A percentile compares a stretch with the other conserved stretches of the same genome.
Conservation (phyloP, 352 stramenopile genomes). For the Globisporangium emineosum region DNA sequence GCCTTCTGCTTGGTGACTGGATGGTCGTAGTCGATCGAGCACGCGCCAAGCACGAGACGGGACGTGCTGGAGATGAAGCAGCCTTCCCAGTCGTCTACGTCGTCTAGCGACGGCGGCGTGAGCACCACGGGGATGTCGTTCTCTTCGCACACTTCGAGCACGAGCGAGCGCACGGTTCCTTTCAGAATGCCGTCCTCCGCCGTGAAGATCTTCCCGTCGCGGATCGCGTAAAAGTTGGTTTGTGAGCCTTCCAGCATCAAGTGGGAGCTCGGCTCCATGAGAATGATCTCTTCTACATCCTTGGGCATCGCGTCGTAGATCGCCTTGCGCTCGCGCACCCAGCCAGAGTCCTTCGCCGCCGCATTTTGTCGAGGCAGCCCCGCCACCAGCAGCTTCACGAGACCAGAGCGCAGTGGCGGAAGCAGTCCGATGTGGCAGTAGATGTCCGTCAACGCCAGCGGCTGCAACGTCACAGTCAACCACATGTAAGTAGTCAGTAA, state of each 20-base stretch:
- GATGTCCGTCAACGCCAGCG: constrained; percentile 40
- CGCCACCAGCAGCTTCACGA: constrained; percentile 72
- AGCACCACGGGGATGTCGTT: constrained; percentile 55
- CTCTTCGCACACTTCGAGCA: constrained; percentile 61
- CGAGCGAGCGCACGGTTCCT: constrained; percentile 67
- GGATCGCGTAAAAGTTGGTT: constrained; percentile 81
- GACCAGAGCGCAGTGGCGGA: constrained; percentile 44
- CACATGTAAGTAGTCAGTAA: not conserved
- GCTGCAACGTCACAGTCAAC: constrained; percentile 3
- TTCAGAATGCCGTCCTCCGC: constrained; percentile 73
- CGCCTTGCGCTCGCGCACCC: constrained; percentile 67
- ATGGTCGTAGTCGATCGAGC: constrained; percentile 49
- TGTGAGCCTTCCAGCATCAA: constrained; percentile 74
- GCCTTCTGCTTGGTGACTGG: constrained; percentile 24
- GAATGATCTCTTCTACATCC: constrained; percentile 79
- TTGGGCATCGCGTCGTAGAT: constrained; percentile 69
- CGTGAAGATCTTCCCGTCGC: constrained; percentile 52
- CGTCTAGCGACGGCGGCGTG: constrained; percentile 44
- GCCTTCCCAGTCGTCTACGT: constrained; percentile 59
- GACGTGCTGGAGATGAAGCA: constrained; percentile 87
- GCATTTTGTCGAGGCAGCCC: constrained; percentile 71
- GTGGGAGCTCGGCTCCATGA: constrained; percentile 68
- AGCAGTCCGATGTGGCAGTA: constrained; percentile 77
- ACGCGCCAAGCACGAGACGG: constrained; percentile 61
- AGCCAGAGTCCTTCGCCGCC: constrained; percentile 69